A percentile compares a stretch with the other conserved stretches of the same genome.
Evolutionary conservation across 2,329 filamentous ascomycete genomes (phyloP).

Genomic region (Aspergillus eucalypticola): DNA sequence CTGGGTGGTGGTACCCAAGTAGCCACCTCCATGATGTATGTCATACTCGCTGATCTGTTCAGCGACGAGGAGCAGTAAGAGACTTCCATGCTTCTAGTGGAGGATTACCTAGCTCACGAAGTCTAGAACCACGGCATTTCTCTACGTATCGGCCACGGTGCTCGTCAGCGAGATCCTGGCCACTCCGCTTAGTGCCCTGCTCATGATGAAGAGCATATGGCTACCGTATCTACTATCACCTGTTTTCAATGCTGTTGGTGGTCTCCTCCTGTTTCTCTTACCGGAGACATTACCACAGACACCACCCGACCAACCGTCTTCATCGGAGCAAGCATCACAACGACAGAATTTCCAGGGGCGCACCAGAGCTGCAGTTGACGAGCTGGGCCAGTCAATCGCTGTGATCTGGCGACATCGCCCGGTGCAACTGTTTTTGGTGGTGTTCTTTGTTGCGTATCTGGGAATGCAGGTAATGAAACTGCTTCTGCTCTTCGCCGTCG

Average conservation of each 20-base stretch:
- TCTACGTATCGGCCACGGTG: slow-evolving; percentile 21
- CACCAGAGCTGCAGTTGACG: neutral
- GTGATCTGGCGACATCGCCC: neutral
- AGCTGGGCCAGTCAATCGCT: neutral
- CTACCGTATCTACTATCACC: slow-evolving; percentile 21
- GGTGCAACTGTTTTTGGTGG: neutral
- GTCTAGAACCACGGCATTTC: slow-evolving; percentile 24
- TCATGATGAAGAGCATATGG: slow-evolving; percentile 28
- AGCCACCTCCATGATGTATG: slow-evolving; percentile 21
- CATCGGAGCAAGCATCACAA: neutral
- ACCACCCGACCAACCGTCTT: neutral
- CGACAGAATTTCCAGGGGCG: neutral
- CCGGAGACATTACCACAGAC: slow-evolving; percentile 22
- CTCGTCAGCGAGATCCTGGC: slow-evolving; percentile 27
- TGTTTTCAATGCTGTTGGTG: neutral
- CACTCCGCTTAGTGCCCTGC: slow-evolving; percentile 28
- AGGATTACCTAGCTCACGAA: neutral
- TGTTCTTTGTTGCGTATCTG: neutral
- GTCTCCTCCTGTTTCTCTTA: slow-evolving; percentile 16
- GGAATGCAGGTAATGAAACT: neutral
- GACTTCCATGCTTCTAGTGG: neutral
- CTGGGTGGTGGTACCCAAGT: slow-evolving; percentile 31
- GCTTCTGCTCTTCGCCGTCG: neutral
- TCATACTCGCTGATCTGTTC: slow-evolving; percentile 31
- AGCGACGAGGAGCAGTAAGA: slow-evolving; percentile 30